Percentiles rank a stretch among this genome's conserved stretches.
phyloP scores from a whole-genome alignment of 768 basidiomycete genomes.

The Mycena crocata region DNA sequence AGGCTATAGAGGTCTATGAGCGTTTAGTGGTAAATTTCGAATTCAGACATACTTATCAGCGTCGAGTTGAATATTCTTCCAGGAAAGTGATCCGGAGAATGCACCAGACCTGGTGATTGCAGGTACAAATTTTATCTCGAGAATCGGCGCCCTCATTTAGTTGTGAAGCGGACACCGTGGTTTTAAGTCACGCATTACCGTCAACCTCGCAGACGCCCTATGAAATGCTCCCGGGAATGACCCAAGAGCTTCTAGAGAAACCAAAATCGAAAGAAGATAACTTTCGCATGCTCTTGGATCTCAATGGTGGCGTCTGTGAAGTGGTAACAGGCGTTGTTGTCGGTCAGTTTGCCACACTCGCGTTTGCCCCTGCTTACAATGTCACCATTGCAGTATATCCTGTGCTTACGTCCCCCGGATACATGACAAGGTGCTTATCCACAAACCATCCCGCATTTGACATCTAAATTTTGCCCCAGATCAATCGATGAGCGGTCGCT shows the following conservation, averaged over 20 bases:
- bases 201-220: slow-evolving; percentile 67
- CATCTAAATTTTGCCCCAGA: slow-evolving; percentile 48
- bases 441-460: background rate
- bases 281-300: slow-evolving; percentile 85
- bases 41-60: background rate
- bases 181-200: slow-evolving; percentile 82
- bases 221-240: slow-evolving; percentile 59
- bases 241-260: slow-evolving; percentile 91
- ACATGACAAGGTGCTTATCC: slow-evolving; percentile 73
- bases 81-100: slow-evolving; percentile 71
- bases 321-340: slow-evolving; percentile 93
- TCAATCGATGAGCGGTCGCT: slow-evolving; percentile 86
- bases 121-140: slow-evolving; percentile 52
- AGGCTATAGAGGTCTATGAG: slow-evolving; percentile 90
- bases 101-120: slow-evolving; percentile 85
- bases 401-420: slow-evolving; percentile 80
- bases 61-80: slow-evolving; percentile 13
- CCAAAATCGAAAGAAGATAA: slow-evolving; percentile 84
- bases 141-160: background rate
- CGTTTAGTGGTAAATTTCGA: slow-evolving; percentile 69
- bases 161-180: slow-evolving; percentile 91
- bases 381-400: slow-evolving; percentile 69
- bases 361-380: background rate
- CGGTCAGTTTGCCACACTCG: slow-evolving; percentile 58
- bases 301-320: slow-evolving; percentile 89